Evolutionary conservation across 345 rosid genomes (phyloP), one percentile per base, ranked within the genome.

Genomic region (Euclidium syriacum): DNA sequence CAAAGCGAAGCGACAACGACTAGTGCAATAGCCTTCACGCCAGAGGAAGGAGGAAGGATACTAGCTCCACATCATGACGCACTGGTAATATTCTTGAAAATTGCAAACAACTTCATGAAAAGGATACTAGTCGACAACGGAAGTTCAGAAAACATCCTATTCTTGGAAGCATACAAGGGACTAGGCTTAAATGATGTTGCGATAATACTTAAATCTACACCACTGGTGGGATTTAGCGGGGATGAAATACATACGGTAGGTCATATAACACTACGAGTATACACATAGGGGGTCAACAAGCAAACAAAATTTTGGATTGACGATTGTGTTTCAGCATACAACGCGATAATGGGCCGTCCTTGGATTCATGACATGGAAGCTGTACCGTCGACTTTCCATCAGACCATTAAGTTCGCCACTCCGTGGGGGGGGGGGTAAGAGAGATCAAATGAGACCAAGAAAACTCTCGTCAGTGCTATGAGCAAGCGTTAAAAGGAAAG

Each of bases 71-170:
- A n/a, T n/a, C n/a, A n/a, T n/a, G n/a, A n/a, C n/a, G n/a, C n/a
- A n/a, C n/a, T n/a, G n/a, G n/a, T n/a, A n/a, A n/a, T 49, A 7
- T n/a, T 33, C 1, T 1, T 25, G 2, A 1, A 1, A 0, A 3
- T 51, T 6, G 7, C 56, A 1, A 51, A 51, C 6, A 26, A 15
- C 6, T 9, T 15, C 3, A 29, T 51, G 14, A 32, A 8, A 10
- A 8, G 22, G 3, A 29, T 29, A 15, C 0, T 51, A 5, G 1
- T 16, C 0, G 24, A 51, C 4, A 15, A 51, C 0, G 23, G 15
- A 9, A 51, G 57, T 10, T 51, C 24, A 0, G 3, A 6, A 7
- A 32, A 29, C 9, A 29, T 51, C 14, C 3, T 51, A 0, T 51
- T 15, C n/a, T n/a, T n/a, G 1, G 5, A 8, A 12, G 57, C 23